These are phyloP conservation scores for Arthrobotrys conoides DNA, from an alignment of 2,329 filamentous ascomycete genomes.

Conservation along the genomic window DNA sequence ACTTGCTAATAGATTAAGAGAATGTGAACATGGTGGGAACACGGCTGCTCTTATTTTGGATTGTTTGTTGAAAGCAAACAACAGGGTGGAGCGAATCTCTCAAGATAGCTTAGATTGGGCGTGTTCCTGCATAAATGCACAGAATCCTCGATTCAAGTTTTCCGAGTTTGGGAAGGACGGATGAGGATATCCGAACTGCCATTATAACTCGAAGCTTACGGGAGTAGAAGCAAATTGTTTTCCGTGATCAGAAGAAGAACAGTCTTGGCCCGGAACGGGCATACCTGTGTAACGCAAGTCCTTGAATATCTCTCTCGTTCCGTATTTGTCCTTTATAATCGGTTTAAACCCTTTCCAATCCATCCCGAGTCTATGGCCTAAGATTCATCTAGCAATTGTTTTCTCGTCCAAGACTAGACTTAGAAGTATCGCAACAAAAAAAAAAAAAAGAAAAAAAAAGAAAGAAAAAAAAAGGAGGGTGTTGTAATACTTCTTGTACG, in stretches of 20 bases:
- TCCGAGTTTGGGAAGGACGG: constrained; percentile 5
- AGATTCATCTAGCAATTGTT: too few species aligned
- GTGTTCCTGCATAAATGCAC: constrained; percentile 19
- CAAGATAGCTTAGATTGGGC: constrained; percentile 12
- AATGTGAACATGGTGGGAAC: neutral
- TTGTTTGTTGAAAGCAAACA: constrained; percentile 32
- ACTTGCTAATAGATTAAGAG: neutral
- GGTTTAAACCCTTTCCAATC: too few species aligned
- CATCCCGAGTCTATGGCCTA: too few species aligned
- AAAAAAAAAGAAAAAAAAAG: too few species aligned
- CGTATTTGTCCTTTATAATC: too few species aligned
- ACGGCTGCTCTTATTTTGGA: neutral
- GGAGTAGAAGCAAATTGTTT: neutral
- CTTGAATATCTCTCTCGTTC: too few species aligned
- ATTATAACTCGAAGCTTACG: too few species aligned
- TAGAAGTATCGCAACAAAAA: too few species aligned
- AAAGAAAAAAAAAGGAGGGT: too few species aligned
- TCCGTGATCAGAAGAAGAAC: neutral
- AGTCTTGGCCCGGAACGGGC: too few species aligned
- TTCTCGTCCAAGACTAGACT: too few species aligned
- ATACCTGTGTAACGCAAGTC: neutral
- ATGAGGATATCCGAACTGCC: neutral
- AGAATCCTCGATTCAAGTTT: neutral
- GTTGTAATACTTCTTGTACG: too few species aligned
- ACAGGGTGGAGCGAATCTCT: neutral